phyloP scores from a whole-genome alignment of 2,329 filamentous ascomycete genomes.

The Chaetomium olivaceum region DNA sequence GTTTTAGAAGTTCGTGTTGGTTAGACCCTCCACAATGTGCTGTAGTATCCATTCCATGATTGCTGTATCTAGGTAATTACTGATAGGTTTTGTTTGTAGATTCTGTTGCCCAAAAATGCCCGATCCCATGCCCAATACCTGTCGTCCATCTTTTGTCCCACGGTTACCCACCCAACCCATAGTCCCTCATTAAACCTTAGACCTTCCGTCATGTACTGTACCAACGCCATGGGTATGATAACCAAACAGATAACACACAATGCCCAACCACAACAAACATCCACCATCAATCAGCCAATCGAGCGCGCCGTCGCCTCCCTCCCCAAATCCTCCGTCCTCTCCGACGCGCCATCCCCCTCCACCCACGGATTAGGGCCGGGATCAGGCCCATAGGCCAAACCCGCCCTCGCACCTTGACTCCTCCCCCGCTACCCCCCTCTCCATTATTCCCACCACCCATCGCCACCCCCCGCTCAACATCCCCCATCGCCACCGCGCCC shows the following conservation, averaged over 20 bases:
- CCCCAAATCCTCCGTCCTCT: slow-evolving; percentile 16
- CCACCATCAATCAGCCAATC: slow-evolving; percentile 10
- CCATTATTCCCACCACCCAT: not conserved
- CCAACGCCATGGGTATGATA: slow-evolving; percentile 7
- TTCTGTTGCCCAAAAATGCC: not conserved
- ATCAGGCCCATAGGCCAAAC: not conserved
- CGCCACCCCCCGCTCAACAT: not conserved
- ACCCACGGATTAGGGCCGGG: not conserved
- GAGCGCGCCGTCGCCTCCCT: slow-evolving; percentile 14
- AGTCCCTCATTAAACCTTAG: not conserved
- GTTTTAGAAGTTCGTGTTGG: not conserved
- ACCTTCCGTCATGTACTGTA: not conserved
- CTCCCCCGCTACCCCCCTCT: not conserved
- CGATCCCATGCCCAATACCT: not conserved
- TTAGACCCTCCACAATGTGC: not conserved
- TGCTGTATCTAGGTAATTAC: not conserved
- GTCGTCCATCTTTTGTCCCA: not conserved
- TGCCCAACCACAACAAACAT: not conserved
- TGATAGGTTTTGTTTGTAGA: not conserved
- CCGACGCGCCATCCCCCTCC: slow-evolving; percentile 7
- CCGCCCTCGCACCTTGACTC: not conserved
- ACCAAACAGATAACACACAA: not conserved
- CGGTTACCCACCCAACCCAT: not conserved
- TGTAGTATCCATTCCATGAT: not conserved
- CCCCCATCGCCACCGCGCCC: slow-evolving; percentile 6